Evolutionary conservation across 352 stramenopile species (phyloP).

Genomic region (Pythium biforme): DNA sequence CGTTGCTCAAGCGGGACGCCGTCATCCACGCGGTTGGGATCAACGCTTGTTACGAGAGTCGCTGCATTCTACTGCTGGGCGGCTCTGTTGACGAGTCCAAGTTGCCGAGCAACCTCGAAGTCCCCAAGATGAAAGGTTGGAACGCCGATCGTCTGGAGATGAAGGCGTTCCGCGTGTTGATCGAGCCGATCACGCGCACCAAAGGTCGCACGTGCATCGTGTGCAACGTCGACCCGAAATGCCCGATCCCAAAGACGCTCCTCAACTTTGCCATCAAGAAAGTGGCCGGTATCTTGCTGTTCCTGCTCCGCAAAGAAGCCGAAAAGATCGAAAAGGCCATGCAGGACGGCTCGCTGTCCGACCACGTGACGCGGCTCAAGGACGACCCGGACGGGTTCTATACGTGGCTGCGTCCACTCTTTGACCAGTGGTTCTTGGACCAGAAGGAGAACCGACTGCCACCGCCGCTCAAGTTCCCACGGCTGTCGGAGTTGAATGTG

Average conservation of each 20-base stretch:
- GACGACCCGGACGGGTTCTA: constrained; percentile 76
- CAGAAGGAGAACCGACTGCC: constrained; percentile 36
- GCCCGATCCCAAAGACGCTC: constrained; percentile 59
- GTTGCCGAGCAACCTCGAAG: constrained; percentile 26
- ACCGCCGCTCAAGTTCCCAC: constrained; percentile 27
- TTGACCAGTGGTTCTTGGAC: constrained; percentile 68
- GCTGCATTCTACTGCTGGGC: constrained; percentile 66
- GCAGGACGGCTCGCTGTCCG: constrained; percentile 43
- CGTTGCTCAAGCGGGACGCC: constrained; percentile 66
- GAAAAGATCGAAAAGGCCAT: constrained; percentile 70
- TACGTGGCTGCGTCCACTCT: constrained; percentile 58
- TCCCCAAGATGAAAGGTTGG: constrained; percentile 66
- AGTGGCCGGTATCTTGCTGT: constrained; percentile 71
- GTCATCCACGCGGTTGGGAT: constrained; percentile 73
- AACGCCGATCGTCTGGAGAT: constrained; percentile 73
- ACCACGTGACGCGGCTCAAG: constrained; percentile 62
- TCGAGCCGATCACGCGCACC: constrained; percentile 69
- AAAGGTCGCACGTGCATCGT: constrained; percentile 74
- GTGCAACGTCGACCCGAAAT: constrained; percentile 78
- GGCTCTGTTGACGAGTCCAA: constrained; percentile 45
- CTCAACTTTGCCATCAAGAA: constrained; percentile 87
- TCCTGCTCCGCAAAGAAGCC: constrained; percentile 71
- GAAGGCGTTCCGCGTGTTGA: constrained; percentile 66
- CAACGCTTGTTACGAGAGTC: constrained; percentile 77
- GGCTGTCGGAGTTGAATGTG: constrained; percentile 6